These are phyloP conservation scores for Phytophthora meadii DNA, from an alignment of 352 stramenopile species.

Conservation along the genomic window DNA sequence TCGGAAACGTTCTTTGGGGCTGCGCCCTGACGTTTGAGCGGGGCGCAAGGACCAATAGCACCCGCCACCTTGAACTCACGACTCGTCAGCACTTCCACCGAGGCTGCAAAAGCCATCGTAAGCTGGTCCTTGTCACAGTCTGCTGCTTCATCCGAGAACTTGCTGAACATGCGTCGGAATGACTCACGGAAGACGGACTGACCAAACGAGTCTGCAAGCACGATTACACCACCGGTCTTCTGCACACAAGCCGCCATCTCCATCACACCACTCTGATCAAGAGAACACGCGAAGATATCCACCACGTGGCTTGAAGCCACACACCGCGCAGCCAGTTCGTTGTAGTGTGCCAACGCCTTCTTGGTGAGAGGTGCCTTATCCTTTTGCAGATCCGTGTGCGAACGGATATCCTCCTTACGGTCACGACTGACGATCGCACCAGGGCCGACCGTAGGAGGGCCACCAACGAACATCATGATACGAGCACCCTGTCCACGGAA, in stretches of 20 bases:
- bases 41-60: constrained; percentile 97
- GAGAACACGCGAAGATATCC: constrained; percentile 98
- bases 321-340: constrained; percentile 93
- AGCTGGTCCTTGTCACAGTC: constrained; percentile 95
- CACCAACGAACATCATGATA: constrained; percentile 99
- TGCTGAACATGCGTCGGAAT: constrained; percentile 97
- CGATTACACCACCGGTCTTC: constrained; percentile 98
- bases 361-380: constrained; percentile 95
- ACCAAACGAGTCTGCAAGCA: constrained; percentile 98
- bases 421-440: constrained; percentile 95
- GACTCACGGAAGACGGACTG: constrained; percentile 99
- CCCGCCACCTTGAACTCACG: constrained; percentile 99
- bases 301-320: constrained; percentile 95
- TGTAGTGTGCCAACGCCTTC: constrained; percentile 97
- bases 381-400: constrained; percentile 95
- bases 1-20: constrained; percentile 95
- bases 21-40: constrained; percentile 94
- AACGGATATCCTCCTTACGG: constrained; percentile 98
- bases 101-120: constrained; percentile 96
- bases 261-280: constrained; percentile 98
- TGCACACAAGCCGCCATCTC: constrained; percentile 99
- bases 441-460: constrained; percentile 96
- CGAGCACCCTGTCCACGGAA: constrained; percentile 95
- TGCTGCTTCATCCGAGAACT: constrained; percentile 95
- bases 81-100: constrained; percentile 96